A percentile compares a stretch with the other conserved stretches of the same genome.
Evolutionary conservation across 2,329 filamentous ascomycete genomes (phyloP).

Genomic region (Immersiporthe knoxdaviesiana): DNA sequence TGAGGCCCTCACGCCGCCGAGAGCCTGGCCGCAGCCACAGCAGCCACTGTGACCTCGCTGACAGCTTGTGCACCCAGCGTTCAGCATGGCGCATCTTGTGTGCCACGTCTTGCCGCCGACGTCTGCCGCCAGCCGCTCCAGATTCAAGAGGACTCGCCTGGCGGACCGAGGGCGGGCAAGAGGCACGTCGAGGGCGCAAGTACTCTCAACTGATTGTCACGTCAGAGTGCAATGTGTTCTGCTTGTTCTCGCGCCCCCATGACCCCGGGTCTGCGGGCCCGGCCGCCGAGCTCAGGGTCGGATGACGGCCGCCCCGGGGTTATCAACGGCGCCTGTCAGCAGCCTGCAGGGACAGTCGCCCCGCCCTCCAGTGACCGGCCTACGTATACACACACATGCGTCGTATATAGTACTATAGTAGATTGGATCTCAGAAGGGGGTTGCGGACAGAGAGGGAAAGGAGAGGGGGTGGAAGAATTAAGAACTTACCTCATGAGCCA

Average conservation of each 20-base stretch:
- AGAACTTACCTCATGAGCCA: too few relatives aligned
- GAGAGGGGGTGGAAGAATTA: too few relatives aligned
- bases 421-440: not conserved
- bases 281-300: not conserved
- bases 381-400: not conserved
- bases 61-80: not conserved
- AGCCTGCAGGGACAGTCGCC: not conserved
- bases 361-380: not conserved
- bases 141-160: not conserved
- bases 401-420: not conserved
- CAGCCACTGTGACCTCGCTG: too few relatives aligned
- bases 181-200: too few relatives aligned
- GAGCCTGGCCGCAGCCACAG: too few relatives aligned
- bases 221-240: not conserved
- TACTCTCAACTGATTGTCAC: too few relatives aligned
- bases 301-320: not conserved
- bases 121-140: not conserved
- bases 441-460: not conserved
- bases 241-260: not conserved
- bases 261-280: not conserved
- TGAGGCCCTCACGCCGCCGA: too few relatives aligned
- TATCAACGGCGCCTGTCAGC: not conserved
- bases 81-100: not conserved
- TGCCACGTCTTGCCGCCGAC: not conserved
- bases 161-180: not conserved